Conservation (phyloP, 768 basidiomycete species). For the Suillus alpinus region DNA sequence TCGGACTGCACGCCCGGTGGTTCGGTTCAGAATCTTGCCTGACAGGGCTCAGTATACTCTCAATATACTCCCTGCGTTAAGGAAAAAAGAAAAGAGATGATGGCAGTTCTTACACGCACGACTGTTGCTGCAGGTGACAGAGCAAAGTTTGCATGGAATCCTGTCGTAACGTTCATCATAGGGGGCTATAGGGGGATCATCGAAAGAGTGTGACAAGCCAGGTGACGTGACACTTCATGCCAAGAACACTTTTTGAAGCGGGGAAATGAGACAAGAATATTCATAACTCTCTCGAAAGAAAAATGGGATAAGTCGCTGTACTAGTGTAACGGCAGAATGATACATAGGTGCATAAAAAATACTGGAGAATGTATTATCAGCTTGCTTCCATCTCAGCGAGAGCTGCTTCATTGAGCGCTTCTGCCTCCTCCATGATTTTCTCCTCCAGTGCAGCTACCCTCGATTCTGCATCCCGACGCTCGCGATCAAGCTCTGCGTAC, state of each 20-base stretch:
- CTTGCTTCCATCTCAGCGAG: conserved; percentile 58
- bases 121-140: background rate
- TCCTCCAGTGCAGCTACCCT: conserved; percentile 74
- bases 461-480: conserved; percentile 57
- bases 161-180: background rate
- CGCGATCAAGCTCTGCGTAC: conserved; percentile 80
- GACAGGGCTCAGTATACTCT: background rate
- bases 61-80: background rate
- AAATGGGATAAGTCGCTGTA: background rate
- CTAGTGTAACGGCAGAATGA: conserved; percentile 1
- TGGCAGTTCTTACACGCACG: background rate
- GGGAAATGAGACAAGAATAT: background rate
- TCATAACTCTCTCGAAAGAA: background rate
- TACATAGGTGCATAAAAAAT: conserved; percentile 13
- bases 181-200: background rate
- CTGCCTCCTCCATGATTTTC: conserved; percentile 81
- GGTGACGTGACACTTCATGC: background rate
- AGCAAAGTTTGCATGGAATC: background rate
- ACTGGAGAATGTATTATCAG: conserved; percentile 2
- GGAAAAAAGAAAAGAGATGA: background rate
- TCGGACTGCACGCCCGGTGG: background rate
- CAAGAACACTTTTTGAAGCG: background rate
- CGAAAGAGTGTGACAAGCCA: background rate
- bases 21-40: conserved; percentile 1
- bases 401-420: conserved; percentile 75